Evolutionary conservation across 768 basidiomycete species (phyloP).

Genomic region (Lactarius sp.): DNA sequence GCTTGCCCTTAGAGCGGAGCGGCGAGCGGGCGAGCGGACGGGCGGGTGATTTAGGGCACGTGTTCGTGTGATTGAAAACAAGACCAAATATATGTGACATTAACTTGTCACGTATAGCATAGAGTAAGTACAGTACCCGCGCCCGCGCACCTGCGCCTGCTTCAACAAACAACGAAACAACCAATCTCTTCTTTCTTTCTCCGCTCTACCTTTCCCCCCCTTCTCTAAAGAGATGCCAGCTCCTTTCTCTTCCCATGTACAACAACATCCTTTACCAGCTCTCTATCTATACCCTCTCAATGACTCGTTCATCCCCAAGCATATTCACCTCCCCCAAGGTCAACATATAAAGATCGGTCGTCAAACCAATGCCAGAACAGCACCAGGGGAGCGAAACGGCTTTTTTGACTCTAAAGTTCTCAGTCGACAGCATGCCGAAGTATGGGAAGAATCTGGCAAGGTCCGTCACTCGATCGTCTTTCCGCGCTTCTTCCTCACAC

Average conservation of each 20-base stretch:
- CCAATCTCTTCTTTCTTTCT: background rate
- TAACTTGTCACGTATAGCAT: too few relatives aligned
- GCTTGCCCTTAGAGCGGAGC: background rate
- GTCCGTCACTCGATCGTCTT: conserved; percentile 39
- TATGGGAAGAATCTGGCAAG: conserved; percentile 93
- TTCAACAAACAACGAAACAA: background rate
- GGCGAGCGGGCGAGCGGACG: too few relatives aligned
- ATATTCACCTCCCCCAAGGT: conserved; percentile 68
- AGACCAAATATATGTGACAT: background rate
- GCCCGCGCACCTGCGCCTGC: background rate
- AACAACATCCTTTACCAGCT: conserved; percentile 31
- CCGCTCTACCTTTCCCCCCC: background rate
- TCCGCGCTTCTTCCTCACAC: conserved; percentile 18
- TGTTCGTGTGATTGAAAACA: conserved; percentile 16
- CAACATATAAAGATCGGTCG: conserved; percentile 88
- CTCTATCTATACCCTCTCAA: conserved; percentile 79
- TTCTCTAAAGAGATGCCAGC: conserved; percentile 19
- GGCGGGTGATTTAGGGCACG: background rate
- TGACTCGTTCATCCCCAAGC: conserved; percentile 91
- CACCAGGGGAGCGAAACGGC: conserved; percentile 88
- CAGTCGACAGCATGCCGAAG: conserved; percentile 92
- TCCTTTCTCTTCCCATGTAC: conserved; percentile 17
- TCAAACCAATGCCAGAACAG: conserved; percentile 93
- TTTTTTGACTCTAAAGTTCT: conserved; percentile 97
- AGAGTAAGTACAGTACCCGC: background rate